phyloP scores from a whole-genome alignment of 2,329 filamentous ascomycete species.

The Achaetomium macrosporum region DNA sequence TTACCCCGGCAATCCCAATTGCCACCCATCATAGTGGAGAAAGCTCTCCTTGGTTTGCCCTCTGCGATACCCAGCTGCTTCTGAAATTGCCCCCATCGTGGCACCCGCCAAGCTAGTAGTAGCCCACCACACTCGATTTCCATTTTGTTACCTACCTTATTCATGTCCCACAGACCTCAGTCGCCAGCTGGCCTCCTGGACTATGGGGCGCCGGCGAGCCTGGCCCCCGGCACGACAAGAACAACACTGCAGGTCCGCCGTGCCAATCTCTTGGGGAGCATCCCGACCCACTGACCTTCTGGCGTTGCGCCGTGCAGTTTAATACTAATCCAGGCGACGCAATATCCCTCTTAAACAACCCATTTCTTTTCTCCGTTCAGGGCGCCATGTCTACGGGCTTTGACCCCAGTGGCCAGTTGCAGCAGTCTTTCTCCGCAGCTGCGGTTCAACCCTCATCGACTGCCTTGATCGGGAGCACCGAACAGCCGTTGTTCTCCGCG shows the following conservation, averaged over 20 bases:
- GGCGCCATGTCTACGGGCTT: conserved; percentile 39
- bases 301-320: conserved; percentile 23
- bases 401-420: conserved; percentile 32
- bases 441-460: conserved; percentile 12
- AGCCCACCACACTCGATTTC: neutral
- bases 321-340: conserved; percentile 32
- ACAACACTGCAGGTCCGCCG: conserved; percentile 18
- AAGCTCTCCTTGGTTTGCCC: neutral
- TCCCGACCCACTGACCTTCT: conserved; percentile 17
- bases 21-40: neutral
- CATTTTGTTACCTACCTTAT: neutral
- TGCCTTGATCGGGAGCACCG: conserved; percentile 5
- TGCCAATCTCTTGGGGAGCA: conserved; percentile 9
- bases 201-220: conserved; percentile 16
- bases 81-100: neutral
- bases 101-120: neutral
- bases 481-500: conserved; percentile 16
- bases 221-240: conserved; percentile 12
- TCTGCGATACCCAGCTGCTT: neutral
- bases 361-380: conserved; percentile 32
- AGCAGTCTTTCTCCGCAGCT: conserved; percentile 25
- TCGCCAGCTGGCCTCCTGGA: conserved; percentile 15
- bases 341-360: conserved; percentile 41
- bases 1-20: neutral
- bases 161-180: conserved; percentile 22